Evolutionary conservation across 169 alveolate genomes (phyloP).

Genomic region (Eimeria zaria): DNA sequence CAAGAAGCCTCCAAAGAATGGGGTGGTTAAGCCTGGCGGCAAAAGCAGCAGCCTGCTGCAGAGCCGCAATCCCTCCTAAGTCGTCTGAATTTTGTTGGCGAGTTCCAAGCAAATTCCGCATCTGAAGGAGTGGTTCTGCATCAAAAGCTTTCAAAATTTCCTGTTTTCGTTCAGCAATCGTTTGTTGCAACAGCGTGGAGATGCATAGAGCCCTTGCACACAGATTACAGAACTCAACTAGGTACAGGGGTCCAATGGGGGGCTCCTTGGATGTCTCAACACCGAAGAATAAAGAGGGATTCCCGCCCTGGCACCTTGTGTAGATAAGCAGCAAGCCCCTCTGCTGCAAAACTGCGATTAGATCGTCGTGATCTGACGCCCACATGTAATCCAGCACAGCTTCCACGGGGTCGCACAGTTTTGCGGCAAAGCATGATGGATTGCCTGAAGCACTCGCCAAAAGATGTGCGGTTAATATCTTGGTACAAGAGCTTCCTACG

Average conservation of each 20-base stretch:
- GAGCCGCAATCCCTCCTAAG: background rate
- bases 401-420: conserved; percentile 49
- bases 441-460: background rate
- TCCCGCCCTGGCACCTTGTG: background rate
- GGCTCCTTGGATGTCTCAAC: conserved; percentile 5
- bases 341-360: conserved; percentile 51
- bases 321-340: background rate
- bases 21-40: conserved; percentile 68
- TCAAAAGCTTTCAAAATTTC: background rate
- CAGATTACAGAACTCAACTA: conserved; percentile 35
- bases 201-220: conserved; percentile 58
- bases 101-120: conserved; percentile 12
- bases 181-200: background rate
- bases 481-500: background rate
- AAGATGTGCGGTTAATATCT: background rate
- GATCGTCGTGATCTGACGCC: conserved; percentile 65
- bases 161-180: background rate
- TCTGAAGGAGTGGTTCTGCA: conserved; percentile 66
- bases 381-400: conserved; percentile 67
- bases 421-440: background rate
- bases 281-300: background rate
- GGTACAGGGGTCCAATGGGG: conserved; percentile 32
- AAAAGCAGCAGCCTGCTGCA: conserved; percentile 49
- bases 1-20: conserved; percentile 56
- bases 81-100: background rate